Evolutionary conservation across 495 filamentous ascomycete species (phyloP).

Genomic region (Pseudevernia furfuracea): DNA sequence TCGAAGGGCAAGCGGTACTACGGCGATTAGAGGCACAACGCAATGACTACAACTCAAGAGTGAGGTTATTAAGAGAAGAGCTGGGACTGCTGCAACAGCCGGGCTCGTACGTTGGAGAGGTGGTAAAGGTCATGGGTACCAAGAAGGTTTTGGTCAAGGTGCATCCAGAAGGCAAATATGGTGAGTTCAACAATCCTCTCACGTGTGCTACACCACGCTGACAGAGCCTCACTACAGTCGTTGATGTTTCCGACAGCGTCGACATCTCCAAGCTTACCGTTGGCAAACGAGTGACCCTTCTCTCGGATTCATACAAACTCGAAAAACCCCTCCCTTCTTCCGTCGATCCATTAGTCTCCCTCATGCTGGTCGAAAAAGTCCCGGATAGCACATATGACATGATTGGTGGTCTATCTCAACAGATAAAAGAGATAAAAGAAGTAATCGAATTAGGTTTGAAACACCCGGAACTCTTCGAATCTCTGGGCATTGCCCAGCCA

Average conservation of each 20-base stretch:
- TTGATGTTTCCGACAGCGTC: slow-evolving; percentile 91
- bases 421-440: slow-evolving; percentile 99
- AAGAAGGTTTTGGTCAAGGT: slow-evolving; percentile 99
- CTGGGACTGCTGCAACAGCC: slow-evolving; percentile 93
- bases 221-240: slow-evolving; percentile 51
- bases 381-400: slow-evolving; percentile 99
- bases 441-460: slow-evolving; percentile 98
- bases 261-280: slow-evolving; percentile 93
- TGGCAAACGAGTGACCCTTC: slow-evolving; percentile 92
- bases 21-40: slow-evolving; percentile 93
- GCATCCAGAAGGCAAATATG: slow-evolving; percentile 99
- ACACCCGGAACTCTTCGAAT: slow-evolving; percentile 98
- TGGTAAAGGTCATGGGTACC: slow-evolving; percentile 99
- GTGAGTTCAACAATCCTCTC: slow-evolving; percentile 41
- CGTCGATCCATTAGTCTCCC: slow-evolving; percentile 96
- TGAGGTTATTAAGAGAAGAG: slow-evolving; percentile 91
- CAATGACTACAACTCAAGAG: slow-evolving; percentile 98
- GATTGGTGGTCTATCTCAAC: slow-evolving; percentile 97
- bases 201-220: background rate
- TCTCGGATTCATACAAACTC: slow-evolving; percentile 94
- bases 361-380: slow-evolving; percentile 99
- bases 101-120: slow-evolving; percentile 96
- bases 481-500: slow-evolving; percentile 93
- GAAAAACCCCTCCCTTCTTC: slow-evolving; percentile 97
- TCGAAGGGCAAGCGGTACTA: slow-evolving; percentile 92